These are phyloP conservation scores for Pontederia paniculata DNA, from an alignment of 176 grass and related monocot genomes.

Conservation along the genomic window DNA sequence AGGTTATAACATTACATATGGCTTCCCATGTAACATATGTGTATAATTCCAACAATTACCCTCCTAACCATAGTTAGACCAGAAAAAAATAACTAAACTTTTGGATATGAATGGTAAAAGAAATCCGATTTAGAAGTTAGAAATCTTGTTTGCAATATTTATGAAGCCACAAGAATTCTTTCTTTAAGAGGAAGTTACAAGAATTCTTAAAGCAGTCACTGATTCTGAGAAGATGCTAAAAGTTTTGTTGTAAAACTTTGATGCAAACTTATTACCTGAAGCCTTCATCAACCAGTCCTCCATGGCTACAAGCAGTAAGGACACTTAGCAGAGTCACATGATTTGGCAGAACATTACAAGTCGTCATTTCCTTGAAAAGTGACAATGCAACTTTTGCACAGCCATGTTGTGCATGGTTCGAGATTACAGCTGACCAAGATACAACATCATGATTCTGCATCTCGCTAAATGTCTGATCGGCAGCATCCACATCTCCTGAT, in stretches of 20 bases:
- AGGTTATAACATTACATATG: too few relatives aligned
- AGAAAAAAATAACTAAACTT: too few relatives aligned
- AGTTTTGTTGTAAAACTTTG: background rate
- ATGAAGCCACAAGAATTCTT: too few relatives aligned
- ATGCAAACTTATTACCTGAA: slow-evolving; percentile 27
- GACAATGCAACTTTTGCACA: slow-evolving; percentile 37
- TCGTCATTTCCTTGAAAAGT: slow-evolving; percentile 43
- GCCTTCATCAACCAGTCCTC: slow-evolving; percentile 62
- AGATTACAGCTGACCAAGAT: slow-evolving; percentile 72
- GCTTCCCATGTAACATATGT: too few relatives aligned
- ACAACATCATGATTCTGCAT: slow-evolving; percentile 46
- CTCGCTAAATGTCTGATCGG: slow-evolving; percentile 43
- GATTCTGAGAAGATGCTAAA: background rate
- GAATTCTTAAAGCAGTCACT: background rate
- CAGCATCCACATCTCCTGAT: slow-evolving; percentile 56
- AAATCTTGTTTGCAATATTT: too few relatives aligned
- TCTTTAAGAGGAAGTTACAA: background rate
- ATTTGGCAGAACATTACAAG: slow-evolving; percentile 37
- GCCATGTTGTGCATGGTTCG: slow-evolving; percentile 65
- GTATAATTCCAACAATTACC: too few relatives aligned
- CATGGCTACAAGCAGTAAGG: slow-evolving; percentile 76
- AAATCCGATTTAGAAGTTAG: too few relatives aligned
- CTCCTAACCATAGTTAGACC: too few relatives aligned
- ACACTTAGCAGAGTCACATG: slow-evolving; percentile 61
- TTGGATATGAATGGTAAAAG: too few relatives aligned